Conservation (phyloP, 2,329 filamentous ascomycete species). For the Monosporascus sp. region DNA sequence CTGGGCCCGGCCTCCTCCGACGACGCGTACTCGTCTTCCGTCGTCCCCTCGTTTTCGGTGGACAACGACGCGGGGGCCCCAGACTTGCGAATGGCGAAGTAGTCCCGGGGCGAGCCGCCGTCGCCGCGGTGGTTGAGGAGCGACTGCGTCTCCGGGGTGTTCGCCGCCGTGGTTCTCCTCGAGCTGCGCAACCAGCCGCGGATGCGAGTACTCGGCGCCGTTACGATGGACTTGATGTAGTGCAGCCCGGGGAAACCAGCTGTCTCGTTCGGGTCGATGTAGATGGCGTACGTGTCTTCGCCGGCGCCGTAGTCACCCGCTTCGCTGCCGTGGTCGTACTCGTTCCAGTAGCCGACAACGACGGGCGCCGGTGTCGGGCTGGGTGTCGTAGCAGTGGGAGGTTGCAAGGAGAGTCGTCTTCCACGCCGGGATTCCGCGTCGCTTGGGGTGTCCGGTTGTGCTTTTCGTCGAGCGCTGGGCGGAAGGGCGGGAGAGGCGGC, state of each 20-base stretch:
- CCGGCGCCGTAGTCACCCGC: constrained; percentile 43
- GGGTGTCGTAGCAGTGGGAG: constrained; percentile 1
- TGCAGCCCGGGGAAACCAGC: constrained; percentile 57
- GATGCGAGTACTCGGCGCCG: constrained; percentile 44
- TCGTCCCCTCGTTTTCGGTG: constrained; percentile 18
- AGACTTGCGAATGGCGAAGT: constrained; percentile 19
- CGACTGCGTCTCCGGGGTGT: constrained; percentile 18
- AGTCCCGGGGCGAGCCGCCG: constrained; percentile 14
- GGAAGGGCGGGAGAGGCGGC: constrained; percentile 35
- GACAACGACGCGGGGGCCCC: constrained; percentile 3
- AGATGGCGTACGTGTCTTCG: constrained; percentile 64
- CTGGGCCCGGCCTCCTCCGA: constrained; percentile 33
- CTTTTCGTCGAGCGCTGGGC: constrained; percentile 11
- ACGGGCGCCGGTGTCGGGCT: constrained; percentile 8
- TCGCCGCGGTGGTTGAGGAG: constrained; percentile 14
- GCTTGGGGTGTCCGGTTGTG: constrained; percentile 7
- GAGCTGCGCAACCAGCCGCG: constrained; percentile 42
- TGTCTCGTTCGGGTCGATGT: constrained; percentile 63
- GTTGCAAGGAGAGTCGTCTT: constrained; percentile 13
- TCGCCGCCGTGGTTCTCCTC: background rate
- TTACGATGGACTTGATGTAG: constrained; percentile 49
- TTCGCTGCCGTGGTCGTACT: constrained; percentile 79
- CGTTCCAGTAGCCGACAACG: constrained; percentile 66
- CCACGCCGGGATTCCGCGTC: constrained; percentile 5
- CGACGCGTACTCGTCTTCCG: constrained; percentile 47